Percentiles rank a stretch among this genome's conserved stretches.
phyloP scores from a whole-genome alignment of 2,329 filamentous ascomycete genomes.

The Monosporascus sp. region DNA sequence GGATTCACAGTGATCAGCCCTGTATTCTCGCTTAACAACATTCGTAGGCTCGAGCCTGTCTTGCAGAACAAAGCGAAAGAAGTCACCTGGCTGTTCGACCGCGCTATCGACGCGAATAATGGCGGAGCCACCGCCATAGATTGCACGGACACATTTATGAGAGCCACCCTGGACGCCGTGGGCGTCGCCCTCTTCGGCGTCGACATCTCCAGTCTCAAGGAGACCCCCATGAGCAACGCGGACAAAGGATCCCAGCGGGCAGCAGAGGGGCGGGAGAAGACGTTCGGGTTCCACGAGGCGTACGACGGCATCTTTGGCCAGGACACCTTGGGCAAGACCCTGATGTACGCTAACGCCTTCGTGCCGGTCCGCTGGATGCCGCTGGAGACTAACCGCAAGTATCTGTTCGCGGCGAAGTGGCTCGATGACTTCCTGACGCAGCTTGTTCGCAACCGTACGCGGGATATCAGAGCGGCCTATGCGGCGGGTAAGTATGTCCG shows the following conservation, averaged over 20 bases:
- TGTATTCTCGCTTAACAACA: slow-evolving; percentile 7
- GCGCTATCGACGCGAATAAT: neutral
- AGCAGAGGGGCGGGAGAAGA: neutral
- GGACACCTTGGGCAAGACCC: slow-evolving; percentile 2
- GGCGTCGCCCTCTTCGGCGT: slow-evolving; percentile 5
- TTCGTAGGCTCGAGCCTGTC: slow-evolving; percentile 4
- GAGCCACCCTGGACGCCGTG: slow-evolving; percentile 9
- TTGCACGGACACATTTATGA: slow-evolving; percentile 7
- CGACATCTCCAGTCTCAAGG: slow-evolving; percentile 1
- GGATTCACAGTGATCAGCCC: neutral
- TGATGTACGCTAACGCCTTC: slow-evolving; percentile 7
- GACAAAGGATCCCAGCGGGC: neutral
- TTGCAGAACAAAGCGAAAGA: neutral
- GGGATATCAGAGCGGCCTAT: neutral
- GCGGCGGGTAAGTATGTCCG: neutral
- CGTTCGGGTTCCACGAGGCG: slow-evolving; percentile 5
- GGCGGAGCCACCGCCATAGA: slow-evolving; percentile 1
- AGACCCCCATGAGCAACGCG: neutral
- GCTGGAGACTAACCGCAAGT: slow-evolving; percentile 6
- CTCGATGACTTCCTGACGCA: slow-evolving; percentile 1
- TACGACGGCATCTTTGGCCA: slow-evolving; percentile 8
- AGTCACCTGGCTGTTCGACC: neutral
- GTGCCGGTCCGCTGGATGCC: slow-evolving; percentile 9
- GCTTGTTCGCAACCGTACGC: slow-evolving; percentile 4
- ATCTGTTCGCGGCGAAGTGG: slow-evolving; percentile 5